phyloP scores from a whole-genome alignment of 306 rosid species.

The Acmispon strigosus region DNA sequence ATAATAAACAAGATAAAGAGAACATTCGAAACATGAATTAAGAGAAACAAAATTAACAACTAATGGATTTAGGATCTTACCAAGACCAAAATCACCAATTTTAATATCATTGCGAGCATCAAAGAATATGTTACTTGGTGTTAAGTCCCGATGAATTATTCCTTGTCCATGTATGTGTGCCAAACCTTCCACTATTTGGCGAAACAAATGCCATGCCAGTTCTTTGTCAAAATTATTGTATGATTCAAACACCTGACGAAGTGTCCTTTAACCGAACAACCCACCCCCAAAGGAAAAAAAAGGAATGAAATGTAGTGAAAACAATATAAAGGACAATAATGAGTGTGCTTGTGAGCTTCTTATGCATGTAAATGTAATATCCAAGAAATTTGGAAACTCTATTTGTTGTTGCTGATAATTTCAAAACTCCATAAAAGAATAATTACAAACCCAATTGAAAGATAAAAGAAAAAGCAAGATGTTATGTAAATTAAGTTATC shows the following conservation, averaged over 20 bases:
- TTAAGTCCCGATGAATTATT: constrained; percentile 94
- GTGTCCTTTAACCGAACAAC: constrained; percentile 52
- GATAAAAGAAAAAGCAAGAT: background rate
- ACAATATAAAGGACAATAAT: background rate
- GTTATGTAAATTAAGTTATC: background rate
- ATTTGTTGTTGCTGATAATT: background rate
- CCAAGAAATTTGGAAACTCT: background rate
- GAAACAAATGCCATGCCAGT: constrained; percentile 77
- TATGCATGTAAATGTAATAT: background rate
- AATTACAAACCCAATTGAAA: background rate
- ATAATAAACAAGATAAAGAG: constrained; percentile 5
- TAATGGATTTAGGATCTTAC: constrained; percentile 44
- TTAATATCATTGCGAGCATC: constrained; percentile 95
- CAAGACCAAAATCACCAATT: constrained; percentile 98
- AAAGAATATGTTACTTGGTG: constrained; percentile 91
- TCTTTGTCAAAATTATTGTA: constrained; percentile 76
- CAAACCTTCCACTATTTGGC: constrained; percentile 98
- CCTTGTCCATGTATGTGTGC: constrained; percentile 97
- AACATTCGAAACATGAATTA: constrained; percentile 9
- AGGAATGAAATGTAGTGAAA: constrained; percentile 10
- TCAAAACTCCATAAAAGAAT: background rate
- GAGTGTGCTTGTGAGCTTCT: background rate
- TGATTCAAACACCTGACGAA: constrained; percentile 74
- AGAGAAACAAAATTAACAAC: constrained; percentile 12
- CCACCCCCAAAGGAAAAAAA: constrained; percentile 12